phyloP scores from a whole-genome alignment of 2,329 filamentous ascomycete genomes.

The Whalleya microplaca region DNA sequence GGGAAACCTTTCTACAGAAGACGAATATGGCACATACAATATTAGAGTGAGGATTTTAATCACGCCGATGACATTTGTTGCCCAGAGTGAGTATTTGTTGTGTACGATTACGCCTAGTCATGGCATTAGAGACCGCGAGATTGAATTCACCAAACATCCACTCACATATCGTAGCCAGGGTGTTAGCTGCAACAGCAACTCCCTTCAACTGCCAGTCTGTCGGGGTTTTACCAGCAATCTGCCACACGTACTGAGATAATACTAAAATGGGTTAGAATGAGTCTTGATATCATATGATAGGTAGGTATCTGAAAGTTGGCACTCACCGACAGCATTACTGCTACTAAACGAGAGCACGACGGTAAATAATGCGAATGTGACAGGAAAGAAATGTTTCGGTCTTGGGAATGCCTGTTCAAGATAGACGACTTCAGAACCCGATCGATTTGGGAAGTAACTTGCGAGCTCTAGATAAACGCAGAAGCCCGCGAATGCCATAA shows the following conservation, averaged over 20 bases:
- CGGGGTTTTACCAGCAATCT: conserved; percentile 53
- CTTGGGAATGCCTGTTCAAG: conserved; percentile 62
- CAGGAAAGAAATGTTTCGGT: conserved; percentile 59
- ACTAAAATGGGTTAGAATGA: conserved; percentile 42
- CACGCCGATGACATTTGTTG: conserved; percentile 59
- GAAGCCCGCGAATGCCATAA: conserved; percentile 51
- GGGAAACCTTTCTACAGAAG: background rate
- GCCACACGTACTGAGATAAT: conserved; percentile 65
- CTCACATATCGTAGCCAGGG: conserved; percentile 58
- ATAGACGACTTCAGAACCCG: conserved; percentile 60
- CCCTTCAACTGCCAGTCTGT: conserved; percentile 69
- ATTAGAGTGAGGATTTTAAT: conserved; percentile 65
- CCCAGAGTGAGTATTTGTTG: conserved; percentile 60
- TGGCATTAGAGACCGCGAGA: background rate
- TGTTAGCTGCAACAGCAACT: conserved; percentile 67
- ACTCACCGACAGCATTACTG: conserved; percentile 56
- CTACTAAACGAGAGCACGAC: conserved; percentile 62
- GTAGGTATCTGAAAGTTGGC: background rate
- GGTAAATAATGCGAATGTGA: conserved; percentile 57
- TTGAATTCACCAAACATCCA: conserved; percentile 7
- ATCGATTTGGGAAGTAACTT: conserved; percentile 60
- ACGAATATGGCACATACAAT: conserved; percentile 42
- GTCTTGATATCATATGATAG: background rate
- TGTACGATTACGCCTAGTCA: conserved; percentile 48
- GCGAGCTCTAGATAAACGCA: conserved; percentile 58